Conservation (phyloP, 116 monocot genomes). For the Zostera marina region DNA sequence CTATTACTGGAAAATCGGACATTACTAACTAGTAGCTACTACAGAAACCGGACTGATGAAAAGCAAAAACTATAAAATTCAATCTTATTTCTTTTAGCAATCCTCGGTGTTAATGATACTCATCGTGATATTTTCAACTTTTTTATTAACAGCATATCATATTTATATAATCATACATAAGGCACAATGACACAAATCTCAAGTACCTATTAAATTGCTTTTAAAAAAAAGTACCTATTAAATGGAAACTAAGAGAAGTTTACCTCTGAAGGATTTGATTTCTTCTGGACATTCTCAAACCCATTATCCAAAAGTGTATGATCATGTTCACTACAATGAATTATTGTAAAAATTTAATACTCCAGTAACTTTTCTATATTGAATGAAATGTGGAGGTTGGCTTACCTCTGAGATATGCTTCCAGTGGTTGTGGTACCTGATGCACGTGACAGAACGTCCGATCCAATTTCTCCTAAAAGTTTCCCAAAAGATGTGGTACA, state of each 20-base stretch:
- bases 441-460: not conserved
- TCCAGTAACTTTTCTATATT: not conserved
- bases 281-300: not conserved
- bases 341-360: not conserved
- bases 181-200: no score
- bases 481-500: constrained; percentile 41
- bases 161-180: no score
- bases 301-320: constrained; percentile 1
- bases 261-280: constrained; percentile 1
- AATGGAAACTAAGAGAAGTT: not conserved
- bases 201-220: no score
- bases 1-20: no score
- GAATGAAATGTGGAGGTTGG: not conserved
- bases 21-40: no score
- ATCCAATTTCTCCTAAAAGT: constrained; percentile 22
- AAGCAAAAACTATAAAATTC: no score
- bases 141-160: no score
- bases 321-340: not conserved
- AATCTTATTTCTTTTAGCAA: no score
- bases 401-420: not conserved
- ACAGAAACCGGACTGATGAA: no score
- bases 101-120: not conserved
- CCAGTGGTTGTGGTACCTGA: not conserved
- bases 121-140: not conserved
- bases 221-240: not conserved